Percentiles rank a stretch among this genome's conserved stretches.
Conservation (phyloP, 2,329 filamentous ascomycete species). For the Colletotrichum sp. region DNA sequence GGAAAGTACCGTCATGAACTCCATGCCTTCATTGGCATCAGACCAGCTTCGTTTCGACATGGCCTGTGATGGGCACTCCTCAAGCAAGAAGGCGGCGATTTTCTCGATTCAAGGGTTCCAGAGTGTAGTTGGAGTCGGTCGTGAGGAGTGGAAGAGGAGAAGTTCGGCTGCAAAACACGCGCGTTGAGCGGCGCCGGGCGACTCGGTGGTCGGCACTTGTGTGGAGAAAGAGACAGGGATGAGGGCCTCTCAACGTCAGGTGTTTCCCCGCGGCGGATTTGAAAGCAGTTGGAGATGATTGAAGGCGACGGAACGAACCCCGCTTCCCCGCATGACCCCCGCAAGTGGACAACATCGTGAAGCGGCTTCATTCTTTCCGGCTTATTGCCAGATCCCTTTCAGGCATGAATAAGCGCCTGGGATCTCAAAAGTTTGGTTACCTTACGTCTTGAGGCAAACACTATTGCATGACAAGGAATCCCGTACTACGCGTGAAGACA, state of each 20-base stretch:
- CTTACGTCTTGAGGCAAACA: not conserved
- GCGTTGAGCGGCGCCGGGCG: not conserved
- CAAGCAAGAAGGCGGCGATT: not conserved
- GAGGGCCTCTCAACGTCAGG: not conserved
- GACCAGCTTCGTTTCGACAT: conserved; percentile 24
- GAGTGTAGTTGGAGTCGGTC: not conserved
- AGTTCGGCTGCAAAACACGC: not conserved
- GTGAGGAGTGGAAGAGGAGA: conserved; percentile 11
- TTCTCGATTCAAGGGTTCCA: not conserved
- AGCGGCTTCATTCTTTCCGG: not conserved
- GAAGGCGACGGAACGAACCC: not conserved
- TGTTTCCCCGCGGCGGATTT: not conserved
- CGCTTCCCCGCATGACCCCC: not conserved
- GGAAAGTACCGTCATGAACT: not conserved
- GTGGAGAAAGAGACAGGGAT: conserved; percentile 1
- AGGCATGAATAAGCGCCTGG: not conserved
- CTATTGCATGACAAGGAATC: fast-evolving
- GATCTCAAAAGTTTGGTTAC: not conserved
- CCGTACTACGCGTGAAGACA: not conserved
- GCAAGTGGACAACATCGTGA: not conserved
- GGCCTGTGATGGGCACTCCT: not conserved
- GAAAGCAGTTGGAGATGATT: conserved; percentile 6
- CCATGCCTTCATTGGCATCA: conserved; percentile 16
- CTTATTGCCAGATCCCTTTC: not conserved
- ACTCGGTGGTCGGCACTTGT: conserved; percentile 1